Conservation (phyloP, 192 early-diverging fungal genomes). For the Backusella tuberculispora region DNA sequence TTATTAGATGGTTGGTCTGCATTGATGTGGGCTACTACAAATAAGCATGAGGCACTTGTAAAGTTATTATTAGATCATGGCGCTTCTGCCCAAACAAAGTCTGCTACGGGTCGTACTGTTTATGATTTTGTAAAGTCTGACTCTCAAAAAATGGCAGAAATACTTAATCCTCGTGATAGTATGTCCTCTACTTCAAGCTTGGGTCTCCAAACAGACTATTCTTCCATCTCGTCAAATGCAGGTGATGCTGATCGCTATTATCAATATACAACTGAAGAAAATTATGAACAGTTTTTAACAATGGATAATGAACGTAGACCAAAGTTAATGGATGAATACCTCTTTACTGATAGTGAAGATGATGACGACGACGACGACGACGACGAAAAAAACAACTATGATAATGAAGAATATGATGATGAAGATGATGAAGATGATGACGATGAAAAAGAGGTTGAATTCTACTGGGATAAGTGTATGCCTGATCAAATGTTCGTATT, state of each 20-base stretch:
- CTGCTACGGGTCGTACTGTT: constrained; percentile 74
- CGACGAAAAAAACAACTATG: not conserved
- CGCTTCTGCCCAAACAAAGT: constrained; percentile 70
- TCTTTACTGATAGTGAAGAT: not conserved
- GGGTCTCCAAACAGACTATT: constrained; percentile 22
- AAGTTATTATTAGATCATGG: constrained; percentile 77
- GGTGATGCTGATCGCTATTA: constrained; percentile 40
- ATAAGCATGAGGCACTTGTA: constrained; percentile 79
- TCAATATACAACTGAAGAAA: constrained; percentile 37
- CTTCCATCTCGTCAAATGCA: constrained; percentile 34
- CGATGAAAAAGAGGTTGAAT: not conserved
- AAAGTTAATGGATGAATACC: constrained; percentile 24
- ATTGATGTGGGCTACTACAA: constrained; percentile 92
- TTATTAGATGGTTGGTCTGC: constrained; percentile 82
- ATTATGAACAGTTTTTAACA: constrained; percentile 29
- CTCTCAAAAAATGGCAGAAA: constrained; percentile 57
- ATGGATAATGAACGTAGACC: constrained; percentile 28
- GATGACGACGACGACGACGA: not conserved
- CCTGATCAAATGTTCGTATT: constrained; percentile 97
- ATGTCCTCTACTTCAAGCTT: constrained; percentile 38
- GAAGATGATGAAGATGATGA: constrained; percentile 52
- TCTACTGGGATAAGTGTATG: constrained; percentile 74
- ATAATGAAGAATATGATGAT: not conserved
- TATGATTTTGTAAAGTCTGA: constrained; percentile 73
- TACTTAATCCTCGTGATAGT: constrained; percentile 34